Evolutionary conservation across 176 grass and related monocot genomes (phyloP).

Genomic region (Saccharum spontaneum): DNA sequence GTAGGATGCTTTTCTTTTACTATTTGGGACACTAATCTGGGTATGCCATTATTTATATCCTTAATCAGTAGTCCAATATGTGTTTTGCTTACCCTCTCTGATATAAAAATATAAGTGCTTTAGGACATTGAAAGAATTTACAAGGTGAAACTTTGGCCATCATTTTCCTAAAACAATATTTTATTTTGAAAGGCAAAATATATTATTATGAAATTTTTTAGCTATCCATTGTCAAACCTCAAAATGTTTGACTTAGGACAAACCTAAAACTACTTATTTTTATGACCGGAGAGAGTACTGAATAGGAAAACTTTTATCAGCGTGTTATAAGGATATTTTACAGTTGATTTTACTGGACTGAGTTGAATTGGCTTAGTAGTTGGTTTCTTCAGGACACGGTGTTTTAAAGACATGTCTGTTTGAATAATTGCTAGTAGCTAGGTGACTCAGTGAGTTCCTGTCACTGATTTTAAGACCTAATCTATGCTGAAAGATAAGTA

Average conservation of each 20-base stretch:
- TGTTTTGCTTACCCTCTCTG: not conserved
- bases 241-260: not conserved
- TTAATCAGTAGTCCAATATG: not conserved
- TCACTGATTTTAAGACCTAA: slow-evolving; percentile 3
- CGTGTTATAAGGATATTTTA: not conserved
- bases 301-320: slow-evolving; percentile 4
- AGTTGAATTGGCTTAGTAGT: slow-evolving; percentile 4
- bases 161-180: not conserved
- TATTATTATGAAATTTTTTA: not conserved
- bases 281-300: not conserved
- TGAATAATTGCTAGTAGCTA: not conserved
- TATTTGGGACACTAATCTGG: not conserved
- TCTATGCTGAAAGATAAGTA: slow-evolving; percentile 2
- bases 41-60: not conserved
- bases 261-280: not conserved
- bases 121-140: not conserved
- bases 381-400: not conserved
- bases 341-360: not conserved
- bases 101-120: not conserved
- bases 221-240: not conserved
- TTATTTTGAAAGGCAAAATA: not conserved
- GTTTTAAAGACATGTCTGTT: not conserved
- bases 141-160: not conserved
- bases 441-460: not conserved
- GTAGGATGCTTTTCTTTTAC: not conserved